These are phyloP conservation scores for Mucuna pruriens DNA, from an alignment of 306 rosid genomes.

Conservation along the genomic window DNA sequence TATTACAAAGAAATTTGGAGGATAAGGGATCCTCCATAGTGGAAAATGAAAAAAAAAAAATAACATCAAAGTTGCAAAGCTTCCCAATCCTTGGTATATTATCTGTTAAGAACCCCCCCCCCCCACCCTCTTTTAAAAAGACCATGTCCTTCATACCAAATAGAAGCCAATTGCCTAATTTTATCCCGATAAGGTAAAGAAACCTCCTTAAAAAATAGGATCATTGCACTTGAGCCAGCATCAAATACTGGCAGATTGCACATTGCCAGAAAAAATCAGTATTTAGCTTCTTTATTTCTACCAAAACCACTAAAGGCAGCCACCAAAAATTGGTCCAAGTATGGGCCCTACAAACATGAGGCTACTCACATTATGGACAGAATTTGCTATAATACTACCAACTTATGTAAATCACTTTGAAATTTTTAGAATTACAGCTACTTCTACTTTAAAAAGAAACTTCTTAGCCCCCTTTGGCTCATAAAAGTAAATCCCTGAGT, in stretches of 20 bases:
- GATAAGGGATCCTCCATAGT: not conserved
- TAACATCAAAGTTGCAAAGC: not conserved
- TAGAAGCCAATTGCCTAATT: not conserved
- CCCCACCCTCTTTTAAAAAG: too few relatives aligned
- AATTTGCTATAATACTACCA: not conserved
- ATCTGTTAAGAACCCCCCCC: not conserved
- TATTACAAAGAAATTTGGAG: not conserved
- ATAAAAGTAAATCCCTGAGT: not conserved
- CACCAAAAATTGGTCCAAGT: not conserved
- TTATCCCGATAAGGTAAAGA: not conserved
- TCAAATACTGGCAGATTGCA: not conserved
- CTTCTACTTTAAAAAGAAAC: not conserved
- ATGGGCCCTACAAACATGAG: not conserved
- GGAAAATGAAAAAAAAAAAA: not conserved
- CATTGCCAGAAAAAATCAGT: not conserved
- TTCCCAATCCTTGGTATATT: not conserved
- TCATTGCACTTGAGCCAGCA: not conserved
- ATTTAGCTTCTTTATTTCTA: not conserved
- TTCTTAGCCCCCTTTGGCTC: slow-evolving; percentile 2
- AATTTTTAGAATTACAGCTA: not conserved
- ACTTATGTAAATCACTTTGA: not conserved
- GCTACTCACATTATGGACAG: not conserved
- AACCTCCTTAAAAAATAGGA: not conserved
- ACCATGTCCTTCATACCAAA: not conserved
- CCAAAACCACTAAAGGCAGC: not conserved